Evolutionary conservation across 2,329 filamentous ascomycete genomes (phyloP).

Genomic region (Penicillium sp.): DNA sequence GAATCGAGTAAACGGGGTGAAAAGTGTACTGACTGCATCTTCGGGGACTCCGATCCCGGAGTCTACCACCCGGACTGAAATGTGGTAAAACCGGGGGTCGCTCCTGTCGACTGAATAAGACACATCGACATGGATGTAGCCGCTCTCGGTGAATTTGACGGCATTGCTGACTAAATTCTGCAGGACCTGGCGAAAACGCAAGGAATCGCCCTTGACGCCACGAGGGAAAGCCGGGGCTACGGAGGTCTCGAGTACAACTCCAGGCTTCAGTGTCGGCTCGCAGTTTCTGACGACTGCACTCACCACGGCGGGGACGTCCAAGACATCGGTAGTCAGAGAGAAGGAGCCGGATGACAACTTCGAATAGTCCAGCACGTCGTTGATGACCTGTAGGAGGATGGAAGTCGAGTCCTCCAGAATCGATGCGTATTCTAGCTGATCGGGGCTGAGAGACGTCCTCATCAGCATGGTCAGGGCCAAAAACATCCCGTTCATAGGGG

Average conservation of each 20-base stretch:
- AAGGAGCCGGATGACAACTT: constrained; percentile 62
- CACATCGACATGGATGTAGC: constrained; percentile 49
- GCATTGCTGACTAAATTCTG: constrained; percentile 63
- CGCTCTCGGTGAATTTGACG: constrained; percentile 60
- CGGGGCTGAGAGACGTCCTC: constrained; percentile 52
- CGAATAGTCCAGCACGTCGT: constrained; percentile 66
- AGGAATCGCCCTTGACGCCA: constrained; percentile 55
- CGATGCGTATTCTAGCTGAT: constrained; percentile 57
- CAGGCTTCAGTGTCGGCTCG: constrained; percentile 47
- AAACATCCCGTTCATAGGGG: constrained; percentile 63
- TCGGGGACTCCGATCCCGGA: constrained; percentile 55
- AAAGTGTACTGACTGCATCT: constrained; percentile 48
- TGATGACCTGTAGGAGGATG: constrained; percentile 60
- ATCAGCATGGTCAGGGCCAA: constrained; percentile 58
- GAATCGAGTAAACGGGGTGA: constrained; percentile 57
- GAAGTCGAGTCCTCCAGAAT: constrained; percentile 61
- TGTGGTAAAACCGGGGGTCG: constrained; percentile 39
- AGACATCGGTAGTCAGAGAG: constrained; percentile 54
- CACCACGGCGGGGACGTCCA: constrained; percentile 48
- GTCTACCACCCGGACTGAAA: constrained; percentile 55
- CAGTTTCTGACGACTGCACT: constrained; percentile 53
- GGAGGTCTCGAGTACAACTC: constrained; percentile 47
- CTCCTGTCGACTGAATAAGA: constrained; percentile 44
- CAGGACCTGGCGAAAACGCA: constrained; percentile 62
- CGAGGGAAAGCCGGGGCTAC: constrained; percentile 51